These are phyloP conservation scores for Hypoxylon sp. DNA, from an alignment of 2,329 filamentous ascomycete species.

Conservation along the genomic window DNA sequence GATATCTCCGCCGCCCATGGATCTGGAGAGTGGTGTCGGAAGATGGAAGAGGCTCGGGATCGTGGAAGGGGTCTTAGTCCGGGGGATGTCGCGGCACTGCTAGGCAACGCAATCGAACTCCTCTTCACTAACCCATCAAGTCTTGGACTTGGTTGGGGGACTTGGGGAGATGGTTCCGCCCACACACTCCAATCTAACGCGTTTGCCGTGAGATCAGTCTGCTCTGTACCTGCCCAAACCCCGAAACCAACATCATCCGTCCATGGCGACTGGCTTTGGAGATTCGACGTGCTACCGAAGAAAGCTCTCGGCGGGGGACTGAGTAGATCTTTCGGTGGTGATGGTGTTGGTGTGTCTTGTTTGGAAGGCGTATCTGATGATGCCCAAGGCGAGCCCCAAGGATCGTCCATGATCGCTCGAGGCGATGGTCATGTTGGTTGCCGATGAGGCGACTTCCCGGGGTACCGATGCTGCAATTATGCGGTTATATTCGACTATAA, in stretches of 20 bases:
- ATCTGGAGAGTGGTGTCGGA: constrained; percentile 59
- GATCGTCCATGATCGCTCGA: constrained; percentile 70
- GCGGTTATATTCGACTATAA: constrained; percentile 27
- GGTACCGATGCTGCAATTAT: constrained; percentile 15
- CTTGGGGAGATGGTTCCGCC: constrained; percentile 50
- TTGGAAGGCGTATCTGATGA: constrained; percentile 58
- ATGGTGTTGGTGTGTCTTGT: constrained; percentile 52
- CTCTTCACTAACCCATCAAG: constrained; percentile 55
- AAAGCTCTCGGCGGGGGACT: constrained; percentile 62
- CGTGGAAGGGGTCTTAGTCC: constrained; percentile 52
- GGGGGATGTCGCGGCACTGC: constrained; percentile 57
- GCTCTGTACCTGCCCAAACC: constrained; percentile 57
- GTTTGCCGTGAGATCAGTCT: constrained; percentile 44
- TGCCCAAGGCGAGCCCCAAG: constrained; percentile 74
- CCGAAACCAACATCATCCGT: constrained; percentile 57
- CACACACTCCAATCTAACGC: constrained; percentile 54
- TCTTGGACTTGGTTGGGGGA: constrained; percentile 52
- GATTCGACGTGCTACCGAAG: constrained; percentile 54
- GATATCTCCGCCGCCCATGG: constrained; percentile 60
- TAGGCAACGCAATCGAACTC: constrained; percentile 60
- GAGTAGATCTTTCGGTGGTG: constrained; percentile 55
- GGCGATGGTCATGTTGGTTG: constrained; percentile 51
- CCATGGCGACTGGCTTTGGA: constrained; percentile 59
- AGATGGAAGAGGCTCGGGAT: constrained; percentile 53
- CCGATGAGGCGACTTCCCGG: constrained; percentile 27